Evolutionary conservation across 495 filamentous ascomycete genomes (phyloP), one percentile per base, ranked within the genome.

Genomic region (Letharia lupina): DNA sequence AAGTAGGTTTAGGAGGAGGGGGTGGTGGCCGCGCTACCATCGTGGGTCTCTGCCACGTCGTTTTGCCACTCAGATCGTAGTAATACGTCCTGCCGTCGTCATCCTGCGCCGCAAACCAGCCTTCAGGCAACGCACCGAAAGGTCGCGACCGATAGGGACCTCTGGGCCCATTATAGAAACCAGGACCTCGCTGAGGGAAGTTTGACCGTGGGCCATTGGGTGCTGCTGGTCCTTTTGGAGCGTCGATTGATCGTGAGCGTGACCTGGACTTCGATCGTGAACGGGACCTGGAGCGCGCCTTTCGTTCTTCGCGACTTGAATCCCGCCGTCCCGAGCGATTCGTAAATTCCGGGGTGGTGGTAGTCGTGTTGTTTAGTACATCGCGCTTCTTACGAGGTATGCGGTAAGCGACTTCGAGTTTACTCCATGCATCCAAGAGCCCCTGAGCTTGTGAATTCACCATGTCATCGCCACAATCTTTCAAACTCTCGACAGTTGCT

Each of bases 401-500:
- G 52, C 95, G 86, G 75, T 96, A 99, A 20, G 85, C 94, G n/a
- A 94, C 84, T 73, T 95, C 88, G 31, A 99, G 80, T 47, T 88
- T 91, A 73, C 87, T 87, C 95, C 95, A 99, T 70, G 85, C 86
- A 16, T 91, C 84, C 11, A 99, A 77, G 41, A 99, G 77, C 16
- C 80, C 78, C 18, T 83, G 80, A n/a, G 94, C 82, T 72, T 88
- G 84, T 31, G 81, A 81, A 45, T 86, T 83, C 10, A 98, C 90
- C 62, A 85, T 81, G 64, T 92, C 87, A 69, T 98, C 88, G 12
- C 81, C 86, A 41, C 82, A 88, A 16, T 73, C 77, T 11, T 83
- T 84, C 39, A 99, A 77, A 13, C 83, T 80, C 71, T 90, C 81
- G 56, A 99, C 85, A 1, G 88, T 90, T 6, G 84, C 82, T 74